Percentiles rank a stretch among this genome's conserved stretches.
Evolutionary conservation across 345 rosid genomes (phyloP).

Genomic region (Salix caprea): DNA sequence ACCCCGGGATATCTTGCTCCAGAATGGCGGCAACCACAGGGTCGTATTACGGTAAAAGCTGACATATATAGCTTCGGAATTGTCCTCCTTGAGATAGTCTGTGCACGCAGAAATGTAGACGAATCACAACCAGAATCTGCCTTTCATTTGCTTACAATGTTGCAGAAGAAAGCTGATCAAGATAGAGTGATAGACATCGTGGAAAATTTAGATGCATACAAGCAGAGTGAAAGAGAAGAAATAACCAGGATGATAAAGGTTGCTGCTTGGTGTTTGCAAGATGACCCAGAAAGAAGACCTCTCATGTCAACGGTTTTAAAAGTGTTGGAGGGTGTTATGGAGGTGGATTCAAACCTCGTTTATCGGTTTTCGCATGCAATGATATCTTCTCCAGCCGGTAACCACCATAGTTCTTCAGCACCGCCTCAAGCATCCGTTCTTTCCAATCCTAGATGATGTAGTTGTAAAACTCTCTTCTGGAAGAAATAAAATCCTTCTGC

Average conservation of each 20-base stretch:
- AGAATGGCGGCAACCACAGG: neutral
- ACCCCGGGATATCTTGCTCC: constrained; percentile 16
- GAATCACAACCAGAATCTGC: neutral
- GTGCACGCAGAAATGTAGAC: neutral
- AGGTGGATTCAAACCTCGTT: neutral
- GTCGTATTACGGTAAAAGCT: neutral
- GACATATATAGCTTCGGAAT: constrained; percentile 17
- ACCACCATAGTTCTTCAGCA: neutral
- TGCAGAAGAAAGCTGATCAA: neutral
- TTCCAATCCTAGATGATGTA: constrained; percentile 7
- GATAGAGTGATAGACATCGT: neutral
- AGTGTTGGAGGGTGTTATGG: no score
- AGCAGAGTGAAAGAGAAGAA: neutral
- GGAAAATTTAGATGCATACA: neutral
- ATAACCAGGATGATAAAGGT: neutral
- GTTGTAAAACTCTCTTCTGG: no score
- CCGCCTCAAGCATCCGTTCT: neutral
- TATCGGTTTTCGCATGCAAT: neutral
- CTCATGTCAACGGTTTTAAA: no score
- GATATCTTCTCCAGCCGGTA: neutral
- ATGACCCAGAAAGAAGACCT: no score
- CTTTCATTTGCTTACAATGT: neutral
- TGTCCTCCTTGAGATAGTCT: constrained; percentile 2
- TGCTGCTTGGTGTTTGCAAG: neutral
- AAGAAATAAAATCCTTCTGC: no score